Evolutionary conservation across 2,329 filamentous ascomycete species (phyloP), one percentile per base, ranked within the genome.

Genomic region (Pseudogymnoascus sp.): DNA sequence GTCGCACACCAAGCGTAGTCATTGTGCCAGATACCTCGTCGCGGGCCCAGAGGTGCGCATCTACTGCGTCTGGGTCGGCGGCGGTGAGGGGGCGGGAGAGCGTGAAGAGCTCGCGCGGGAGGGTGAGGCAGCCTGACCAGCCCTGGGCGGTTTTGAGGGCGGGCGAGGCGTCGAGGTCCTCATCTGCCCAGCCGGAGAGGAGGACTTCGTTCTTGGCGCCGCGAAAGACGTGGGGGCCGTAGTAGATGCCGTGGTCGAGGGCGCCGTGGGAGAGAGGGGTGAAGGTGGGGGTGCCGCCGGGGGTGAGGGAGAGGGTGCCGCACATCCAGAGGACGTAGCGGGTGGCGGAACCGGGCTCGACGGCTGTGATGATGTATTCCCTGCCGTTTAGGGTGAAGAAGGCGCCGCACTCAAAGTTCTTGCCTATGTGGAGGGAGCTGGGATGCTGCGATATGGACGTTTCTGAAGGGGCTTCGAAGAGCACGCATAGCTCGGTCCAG

Each of bases 351-450:
- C 21, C 19, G 24, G 24, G 24, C n/a, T 69, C 64, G 10, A 68
- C 37, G 50, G 62, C 65, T 67, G 16, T 37, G 42, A 7, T 67
- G 42, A 69, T 65, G 19, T 68, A 69, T 44, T 68, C 64, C 42
- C 61, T 68, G 11, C 62, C 40, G 7, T 65, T 67, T 40, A 69
- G 64, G 11, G 19, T 67, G 50, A 69, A 69, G 61, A 69, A 69
- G 24, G 65, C 64, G 1, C 64, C 68, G 63, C 67, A 67, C 44
- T 68, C 67, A 19, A 68, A 69, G 31, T 69, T 68, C 65, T 64
- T 67, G 19, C 68, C 67, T 29, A 65, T 67, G 16, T 42, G 59
- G 1, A 66, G 31, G 5, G 61, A 24, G 59, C 66, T 68, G 1
- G 64, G 61, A 19, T 5, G 66, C 59, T 1, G 66, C 59, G 21